These are phyloP conservation scores for Lumnitzera littorea DNA, from an alignment of 345 rosid genomes.

Conservation along the genomic window DNA sequence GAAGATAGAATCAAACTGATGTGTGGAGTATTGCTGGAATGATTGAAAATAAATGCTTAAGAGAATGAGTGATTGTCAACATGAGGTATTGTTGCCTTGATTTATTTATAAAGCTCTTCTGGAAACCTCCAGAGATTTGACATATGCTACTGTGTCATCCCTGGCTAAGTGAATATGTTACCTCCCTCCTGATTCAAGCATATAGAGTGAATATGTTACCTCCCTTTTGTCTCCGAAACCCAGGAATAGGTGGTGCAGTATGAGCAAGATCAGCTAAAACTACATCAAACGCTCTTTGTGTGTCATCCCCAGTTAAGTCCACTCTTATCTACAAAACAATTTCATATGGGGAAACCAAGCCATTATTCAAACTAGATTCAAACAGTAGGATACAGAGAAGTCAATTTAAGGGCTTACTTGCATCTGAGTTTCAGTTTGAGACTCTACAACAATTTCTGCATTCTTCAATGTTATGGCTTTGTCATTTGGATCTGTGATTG, in stretches of 20 bases:
- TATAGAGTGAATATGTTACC: slow-evolving; percentile 23
- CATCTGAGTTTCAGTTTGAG: slow-evolving; percentile 35
- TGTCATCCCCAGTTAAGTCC: slow-evolving; percentile 44
- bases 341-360: neutral
- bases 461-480: slow-evolving; percentile 30
- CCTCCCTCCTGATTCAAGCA: neutral
- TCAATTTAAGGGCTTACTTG: slow-evolving; percentile 26
- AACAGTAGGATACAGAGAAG: neutral
- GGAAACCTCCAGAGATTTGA: no score
- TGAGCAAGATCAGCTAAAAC: slow-evolving; percentile 44
- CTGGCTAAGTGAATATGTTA: no score
- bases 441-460: slow-evolving; percentile 40
- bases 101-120: no score
- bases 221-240: slow-evolving; percentile 58
- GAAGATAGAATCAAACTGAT: no score
- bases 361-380: neutral
- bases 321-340: slow-evolving; percentile 39
- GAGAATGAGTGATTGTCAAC: no score
- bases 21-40: no score
- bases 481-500: slow-evolving; percentile 37
- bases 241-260: slow-evolving; percentile 57
- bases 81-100: no score
- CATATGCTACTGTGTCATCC: no score
- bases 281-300: slow-evolving; percentile 38
- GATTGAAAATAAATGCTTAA: no score